phyloP scores from a whole-genome alignment of 352 stramenopile genomes.

The Phytophthora pinifolia region DNA sequence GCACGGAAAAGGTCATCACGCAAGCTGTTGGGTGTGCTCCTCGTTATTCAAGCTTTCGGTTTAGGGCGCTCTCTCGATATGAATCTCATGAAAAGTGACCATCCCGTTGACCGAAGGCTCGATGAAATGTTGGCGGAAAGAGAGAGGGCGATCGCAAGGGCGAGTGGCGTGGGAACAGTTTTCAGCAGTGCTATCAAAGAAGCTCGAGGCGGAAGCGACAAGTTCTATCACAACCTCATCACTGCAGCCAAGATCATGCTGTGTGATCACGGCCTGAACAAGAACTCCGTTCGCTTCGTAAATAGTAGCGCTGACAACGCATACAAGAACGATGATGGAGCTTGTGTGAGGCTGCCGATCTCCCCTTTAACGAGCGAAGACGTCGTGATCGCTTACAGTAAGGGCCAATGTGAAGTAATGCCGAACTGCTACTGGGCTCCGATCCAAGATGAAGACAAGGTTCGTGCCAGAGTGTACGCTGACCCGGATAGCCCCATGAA shows the following conservation, averaged over 20 bases:
- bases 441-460: constrained; percentile 29
- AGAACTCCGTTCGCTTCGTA: constrained; percentile 40
- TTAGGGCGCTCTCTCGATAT: too few species aligned
- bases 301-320: constrained; percentile 21
- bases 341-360: constrained; percentile 38
- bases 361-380: constrained; percentile 17
- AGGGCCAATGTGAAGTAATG: constrained; percentile 46
- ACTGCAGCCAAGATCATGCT: constrained; percentile 48
- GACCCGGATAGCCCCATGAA: constrained; percentile 29
- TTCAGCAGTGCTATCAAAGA: constrained; percentile 52
- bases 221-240: constrained; percentile 65
- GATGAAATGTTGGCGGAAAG: constrained; percentile 1
- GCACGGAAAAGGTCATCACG: background rate
- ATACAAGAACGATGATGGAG: constrained; percentile 40
- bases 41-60: too few species aligned
- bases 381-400: constrained; percentile 32
- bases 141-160: constrained; percentile 22
- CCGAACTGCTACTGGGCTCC: constrained; percentile 64
- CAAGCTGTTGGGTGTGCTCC: too few species aligned
- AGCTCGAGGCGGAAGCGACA: constrained; percentile 43
- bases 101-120: constrained; percentile 6
- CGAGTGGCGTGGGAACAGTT: constrained; percentile 39
- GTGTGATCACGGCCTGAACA: constrained; percentile 36
- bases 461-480: constrained; percentile 30
- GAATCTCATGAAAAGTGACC: background rate